phyloP scores from a whole-genome alignment of 805 yeast species.

The Saccharomycopsis malanga region DNA sequence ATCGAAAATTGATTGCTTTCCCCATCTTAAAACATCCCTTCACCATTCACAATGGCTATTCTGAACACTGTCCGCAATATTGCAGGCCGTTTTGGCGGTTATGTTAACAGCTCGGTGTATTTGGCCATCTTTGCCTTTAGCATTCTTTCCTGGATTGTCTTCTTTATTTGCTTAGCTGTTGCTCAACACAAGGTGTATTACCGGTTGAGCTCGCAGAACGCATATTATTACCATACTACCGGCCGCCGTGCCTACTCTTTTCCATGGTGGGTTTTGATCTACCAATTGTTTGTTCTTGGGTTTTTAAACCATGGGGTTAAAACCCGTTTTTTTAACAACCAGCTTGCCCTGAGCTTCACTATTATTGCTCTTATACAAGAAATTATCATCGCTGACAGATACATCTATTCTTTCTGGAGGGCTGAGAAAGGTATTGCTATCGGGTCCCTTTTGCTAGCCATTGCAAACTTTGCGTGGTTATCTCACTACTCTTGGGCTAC shows the following conservation, averaged over 20 bases:
- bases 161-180: conserved; percentile 2
- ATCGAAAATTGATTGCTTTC: no score
- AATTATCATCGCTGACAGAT: conserved; percentile 5
- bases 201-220: neutral
- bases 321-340: neutral
- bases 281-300: neutral
- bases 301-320: no score
- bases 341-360: neutral
- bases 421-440: conserved; percentile 3
- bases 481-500: neutral
- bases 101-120: neutral
- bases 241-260: neutral
- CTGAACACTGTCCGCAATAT: no score
- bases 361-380: conserved; percentile 6
- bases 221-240: conserved; percentile 1
- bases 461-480: conserved; percentile 5
- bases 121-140: neutral
- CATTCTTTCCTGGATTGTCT: conserved; percentile 4
- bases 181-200: conserved; percentile 4
- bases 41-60: no score
- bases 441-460: conserved; percentile 1
- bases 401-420: neutral
- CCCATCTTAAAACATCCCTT: no score
- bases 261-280: conserved; percentile 8
- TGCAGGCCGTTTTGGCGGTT: no score